These are phyloP conservation scores for Leishmania martiniquensis DNA, from an alignment of 208 protist species.

Conservation along the genomic window DNA sequence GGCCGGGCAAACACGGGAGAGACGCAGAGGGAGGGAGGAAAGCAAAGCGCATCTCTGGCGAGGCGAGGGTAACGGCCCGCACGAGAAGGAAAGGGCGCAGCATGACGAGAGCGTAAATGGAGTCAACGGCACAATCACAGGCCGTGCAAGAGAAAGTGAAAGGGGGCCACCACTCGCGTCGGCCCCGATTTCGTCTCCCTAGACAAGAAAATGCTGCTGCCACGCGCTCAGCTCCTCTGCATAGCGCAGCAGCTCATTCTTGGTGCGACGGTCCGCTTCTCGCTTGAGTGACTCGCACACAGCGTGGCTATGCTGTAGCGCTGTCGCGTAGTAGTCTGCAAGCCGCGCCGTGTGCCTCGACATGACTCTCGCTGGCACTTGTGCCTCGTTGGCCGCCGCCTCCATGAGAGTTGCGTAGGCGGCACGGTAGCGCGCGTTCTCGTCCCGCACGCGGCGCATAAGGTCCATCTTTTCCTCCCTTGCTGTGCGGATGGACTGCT, in stretches of 20 bases:
- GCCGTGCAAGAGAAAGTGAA: too few relatives aligned
- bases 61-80: too few relatives aligned
- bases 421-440: slow-evolving; percentile 75
- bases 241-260: slow-evolving; percentile 69
- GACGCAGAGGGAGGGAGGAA: neutral
- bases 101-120: too few relatives aligned
- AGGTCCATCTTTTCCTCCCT: slow-evolving; percentile 47
- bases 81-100: too few relatives aligned
- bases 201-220: slow-evolving; percentile 71
- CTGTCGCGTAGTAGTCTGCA: slow-evolving; percentile 65
- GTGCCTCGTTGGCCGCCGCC: slow-evolving; percentile 65
- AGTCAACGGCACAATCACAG: too few relatives aligned
- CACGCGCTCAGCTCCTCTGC: slow-evolving; percentile 72
- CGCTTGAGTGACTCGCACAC: slow-evolving; percentile 69
- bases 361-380: slow-evolving; percentile 70
- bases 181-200: neutral
- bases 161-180: neutral
- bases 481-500: slow-evolving; percentile 33
- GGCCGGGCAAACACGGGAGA: neutral
- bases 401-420: slow-evolving; percentile 80
- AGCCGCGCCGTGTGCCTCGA: slow-evolving; percentile 63
- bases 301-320: slow-evolving; percentile 65
- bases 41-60: neutral
- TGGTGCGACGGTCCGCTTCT: slow-evolving; percentile 60
- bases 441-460: slow-evolving; percentile 66